Percentiles rank a stretch among this genome's conserved stretches.
These are phyloP conservation scores for Hygrophorus pudorinus DNA, from an alignment of 768 basidiomycete genomes.

Conservation along the genomic window DNA sequence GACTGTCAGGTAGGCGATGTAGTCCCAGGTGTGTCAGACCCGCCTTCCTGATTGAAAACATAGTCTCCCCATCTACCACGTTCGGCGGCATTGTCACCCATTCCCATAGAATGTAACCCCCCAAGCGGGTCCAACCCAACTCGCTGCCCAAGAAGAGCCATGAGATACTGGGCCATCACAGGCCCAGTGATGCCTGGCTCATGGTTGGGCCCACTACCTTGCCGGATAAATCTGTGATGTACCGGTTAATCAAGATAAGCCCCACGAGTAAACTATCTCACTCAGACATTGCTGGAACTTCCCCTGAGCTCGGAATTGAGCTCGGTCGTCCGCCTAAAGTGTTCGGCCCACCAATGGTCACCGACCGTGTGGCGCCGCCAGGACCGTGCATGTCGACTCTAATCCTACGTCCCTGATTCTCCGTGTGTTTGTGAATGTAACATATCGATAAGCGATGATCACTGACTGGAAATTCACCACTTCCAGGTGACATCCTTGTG, in stretches of 20 bases:
- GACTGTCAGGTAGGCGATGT: not conserved
- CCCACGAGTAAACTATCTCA: constrained; percentile 18
- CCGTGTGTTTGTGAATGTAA: not conserved
- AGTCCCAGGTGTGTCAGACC: not conserved
- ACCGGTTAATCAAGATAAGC: constrained; percentile 5
- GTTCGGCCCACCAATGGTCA: constrained; percentile 18
- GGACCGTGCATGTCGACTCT: constrained; percentile 19
- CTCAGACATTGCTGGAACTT: constrained; percentile 44
- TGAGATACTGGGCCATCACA: constrained; percentile 65
- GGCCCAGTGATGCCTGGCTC: constrained; percentile 42
- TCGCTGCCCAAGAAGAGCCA: constrained; percentile 46
- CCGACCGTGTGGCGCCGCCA: not conserved
- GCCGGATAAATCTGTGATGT: constrained; percentile 24
- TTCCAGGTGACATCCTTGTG: not conserved
- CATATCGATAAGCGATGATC: too few relatives aligned
- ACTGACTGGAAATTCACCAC: too few relatives aligned
- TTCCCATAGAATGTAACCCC: constrained; percentile 26
- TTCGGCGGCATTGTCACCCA: constrained; percentile 23
- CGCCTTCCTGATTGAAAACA: constrained; percentile 86
- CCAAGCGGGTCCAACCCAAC: constrained; percentile 28
- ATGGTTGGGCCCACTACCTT: constrained; percentile 19
- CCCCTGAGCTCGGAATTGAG: constrained; percentile 11
- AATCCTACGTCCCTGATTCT: constrained; percentile 3
- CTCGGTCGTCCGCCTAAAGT: constrained; percentile 3
- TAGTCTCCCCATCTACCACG: constrained; percentile 79